A percentile compares a stretch with the other conserved stretches of the same genome.
Conservation (phyloP, 2,329 filamentous ascomycete genomes). For the Mollisia scopiformis region DNA sequence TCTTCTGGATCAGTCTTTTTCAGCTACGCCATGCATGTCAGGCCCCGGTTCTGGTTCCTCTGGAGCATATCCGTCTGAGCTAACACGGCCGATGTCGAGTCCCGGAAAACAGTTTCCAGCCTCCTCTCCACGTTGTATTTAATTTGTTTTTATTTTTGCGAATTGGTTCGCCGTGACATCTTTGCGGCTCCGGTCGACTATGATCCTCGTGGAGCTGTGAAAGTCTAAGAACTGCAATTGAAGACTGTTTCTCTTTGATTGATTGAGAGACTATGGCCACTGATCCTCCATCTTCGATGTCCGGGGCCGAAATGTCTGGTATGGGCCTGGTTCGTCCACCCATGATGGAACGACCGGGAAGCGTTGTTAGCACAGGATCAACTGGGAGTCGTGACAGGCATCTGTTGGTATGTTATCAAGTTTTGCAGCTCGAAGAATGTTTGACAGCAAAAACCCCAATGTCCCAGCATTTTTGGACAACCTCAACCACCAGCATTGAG, state of each 20-base stretch:
- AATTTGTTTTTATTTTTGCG: slow-evolving; percentile 3
- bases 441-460: too few relatives aligned
- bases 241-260: neutral
- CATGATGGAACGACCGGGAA: slow-evolving; percentile 18
- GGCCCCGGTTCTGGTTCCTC: neutral
- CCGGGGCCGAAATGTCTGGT: neutral
- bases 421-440: too few relatives aligned
- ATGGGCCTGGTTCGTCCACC: slow-evolving; percentile 4
- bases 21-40: neutral
- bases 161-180: neutral
- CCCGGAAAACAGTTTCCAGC: neutral
- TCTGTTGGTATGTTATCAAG: slow-evolving; percentile 16
- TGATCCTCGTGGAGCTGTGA: slow-evolving; percentile 3
- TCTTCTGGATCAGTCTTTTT: slow-evolving; percentile 1
- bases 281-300: neutral
- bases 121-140: neutral
- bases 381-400: slow-evolving; percentile 14
- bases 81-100: neutral
- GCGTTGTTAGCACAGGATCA: slow-evolving; percentile 20
- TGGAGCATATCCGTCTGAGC: slow-evolving; percentile 1
- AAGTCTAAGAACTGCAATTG: neutral
- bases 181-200: slow-evolving; percentile 5
- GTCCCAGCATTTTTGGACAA: too few relatives aligned
- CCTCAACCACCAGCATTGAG: neutral
- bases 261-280: slow-evolving; percentile 5